Evolutionary conservation across 2,329 filamentous ascomycete species (phyloP), one percentile per base, ranked within the genome.

Genomic region (Aspergillus uvarum): DNA sequence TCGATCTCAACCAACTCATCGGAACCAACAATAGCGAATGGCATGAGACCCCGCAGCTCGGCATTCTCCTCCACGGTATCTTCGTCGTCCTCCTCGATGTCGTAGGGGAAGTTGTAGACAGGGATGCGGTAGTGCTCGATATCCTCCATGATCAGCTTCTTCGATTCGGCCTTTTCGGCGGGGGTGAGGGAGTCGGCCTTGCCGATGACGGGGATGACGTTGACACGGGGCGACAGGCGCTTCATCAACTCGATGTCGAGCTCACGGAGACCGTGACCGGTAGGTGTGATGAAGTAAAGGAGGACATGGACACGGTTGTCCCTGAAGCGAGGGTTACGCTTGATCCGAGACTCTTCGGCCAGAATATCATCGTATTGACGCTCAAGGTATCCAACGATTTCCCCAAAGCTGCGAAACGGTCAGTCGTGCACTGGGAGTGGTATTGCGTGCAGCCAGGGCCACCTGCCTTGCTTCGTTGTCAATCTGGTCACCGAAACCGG

Each of bases 71-170:
- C 95, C 21, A 99, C 94, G 1, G 95, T 99, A 74, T 99, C 95
- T 82, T 99, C 95, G 68, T 99, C 95, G 71, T 99, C 95, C 83
- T 99, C 95, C 80, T 99, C 95, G 63, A 99, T 96, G 71, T 99
- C 95, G 82, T 99, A 99, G 53, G 95, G 95, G 85, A 99, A 99
- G 86, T 99, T 99, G 87, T 99, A 99, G 67, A 99, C 94, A 51
- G 95, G 95, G 70, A 99, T 99, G 76, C 95, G 90, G 84, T 99
- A 99, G 81, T 99, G 95, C 82, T 99, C 95, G 70, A 99, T 99
- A 77, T 99, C 95, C 83, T 99, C 95, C 95, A 99, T 99, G 74
- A 99, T 93, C 63, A 99, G 87, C 85, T 98, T 99, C 88, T 99
- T 99, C 69, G 94, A 98, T 81, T 99, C 95, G 68, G 95, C 95